Evolutionary conservation across 2,329 filamentous ascomycete genomes (phyloP).

Genomic region (Verticillium albo-atrum): DNA sequence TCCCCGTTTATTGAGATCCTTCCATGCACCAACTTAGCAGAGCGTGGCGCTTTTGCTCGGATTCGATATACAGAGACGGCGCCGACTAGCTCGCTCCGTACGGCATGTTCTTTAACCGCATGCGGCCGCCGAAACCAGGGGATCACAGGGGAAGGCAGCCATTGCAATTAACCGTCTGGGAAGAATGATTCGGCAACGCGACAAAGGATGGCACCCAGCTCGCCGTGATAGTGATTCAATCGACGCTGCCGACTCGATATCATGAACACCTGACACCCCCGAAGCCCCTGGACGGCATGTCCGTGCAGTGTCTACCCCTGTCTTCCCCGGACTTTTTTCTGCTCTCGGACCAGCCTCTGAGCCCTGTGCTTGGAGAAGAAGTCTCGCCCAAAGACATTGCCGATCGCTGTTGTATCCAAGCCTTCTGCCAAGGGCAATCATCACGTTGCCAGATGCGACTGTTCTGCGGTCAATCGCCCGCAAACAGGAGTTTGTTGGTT

Average conservation of each 20-base stretch:
- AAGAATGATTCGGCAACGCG: background rate
- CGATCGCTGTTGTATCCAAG: background rate
- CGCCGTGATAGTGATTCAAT: background rate
- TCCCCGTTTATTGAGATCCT: background rate
- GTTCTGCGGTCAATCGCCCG: background rate
- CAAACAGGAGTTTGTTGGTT: background rate
- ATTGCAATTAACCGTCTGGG: background rate
- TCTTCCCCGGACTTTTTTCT: conserved; percentile 1
- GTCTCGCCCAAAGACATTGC: background rate
- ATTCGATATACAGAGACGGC: background rate
- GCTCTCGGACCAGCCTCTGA: background rate
- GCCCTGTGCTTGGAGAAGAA: background rate
- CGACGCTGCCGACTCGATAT: background rate
- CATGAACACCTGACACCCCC: conserved; percentile 12
- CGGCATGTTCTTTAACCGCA: background rate
- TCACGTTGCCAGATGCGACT: background rate
- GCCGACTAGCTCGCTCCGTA: background rate
- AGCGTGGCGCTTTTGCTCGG: background rate
- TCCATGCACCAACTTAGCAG: background rate
- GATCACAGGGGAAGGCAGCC: background rate
- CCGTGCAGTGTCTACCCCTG: background rate
- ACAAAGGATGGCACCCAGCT: background rate
- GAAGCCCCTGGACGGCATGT: background rate
- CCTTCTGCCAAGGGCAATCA: background rate
- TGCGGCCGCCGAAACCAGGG: background rate